Conservation (phyloP, 495 filamentous ascomycete genomes). For the Aspergillus funiculosus region DNA sequence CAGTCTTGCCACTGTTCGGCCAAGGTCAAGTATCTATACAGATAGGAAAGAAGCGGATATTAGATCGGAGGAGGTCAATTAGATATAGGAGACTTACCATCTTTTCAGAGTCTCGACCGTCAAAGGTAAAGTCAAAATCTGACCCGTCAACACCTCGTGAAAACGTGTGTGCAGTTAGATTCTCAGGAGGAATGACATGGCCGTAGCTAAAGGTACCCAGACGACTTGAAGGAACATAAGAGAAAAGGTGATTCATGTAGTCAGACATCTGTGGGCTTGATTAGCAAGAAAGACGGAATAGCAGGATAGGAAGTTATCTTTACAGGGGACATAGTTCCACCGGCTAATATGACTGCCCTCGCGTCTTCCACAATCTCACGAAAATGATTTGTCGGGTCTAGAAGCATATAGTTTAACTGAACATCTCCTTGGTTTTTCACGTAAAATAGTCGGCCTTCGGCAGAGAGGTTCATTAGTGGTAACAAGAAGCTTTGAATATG, state of each 20-base stretch:
- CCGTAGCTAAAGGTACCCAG: constrained; percentile 84
- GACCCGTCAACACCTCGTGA: constrained; percentile 46
- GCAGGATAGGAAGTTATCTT: neutral
- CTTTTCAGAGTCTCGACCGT: constrained; percentile 55
- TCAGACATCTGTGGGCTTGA: constrained; percentile 62
- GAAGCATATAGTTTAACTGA: constrained; percentile 75
- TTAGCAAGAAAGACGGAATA: constrained; percentile 5
- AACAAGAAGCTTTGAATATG: constrained; percentile 77
- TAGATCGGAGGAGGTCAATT: neutral
- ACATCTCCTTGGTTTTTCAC: constrained; percentile 52
- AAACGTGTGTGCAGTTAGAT: constrained; percentile 68
- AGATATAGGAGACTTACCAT: constrained; percentile 38
- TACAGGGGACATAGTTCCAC: constrained; percentile 94
- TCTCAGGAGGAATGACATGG: constrained; percentile 82
- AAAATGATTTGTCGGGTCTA: constrained; percentile 93
- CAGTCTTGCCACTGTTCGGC: constrained; percentile 62
- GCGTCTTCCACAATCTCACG: constrained; percentile 81
- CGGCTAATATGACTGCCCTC: constrained; percentile 82
- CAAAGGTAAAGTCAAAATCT: constrained; percentile 83
- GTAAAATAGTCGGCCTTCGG: constrained; percentile 83
- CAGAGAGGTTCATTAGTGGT: constrained; percentile 80
- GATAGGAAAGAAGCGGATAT: neutral
- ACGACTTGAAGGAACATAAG: constrained; percentile 57
- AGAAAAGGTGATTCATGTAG: constrained; percentile 78
- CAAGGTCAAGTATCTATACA: constrained; percentile 68